These are phyloP conservation scores for Thuja plicata DNA, from an alignment of 83 land plant species.

Conservation along the genomic window DNA sequence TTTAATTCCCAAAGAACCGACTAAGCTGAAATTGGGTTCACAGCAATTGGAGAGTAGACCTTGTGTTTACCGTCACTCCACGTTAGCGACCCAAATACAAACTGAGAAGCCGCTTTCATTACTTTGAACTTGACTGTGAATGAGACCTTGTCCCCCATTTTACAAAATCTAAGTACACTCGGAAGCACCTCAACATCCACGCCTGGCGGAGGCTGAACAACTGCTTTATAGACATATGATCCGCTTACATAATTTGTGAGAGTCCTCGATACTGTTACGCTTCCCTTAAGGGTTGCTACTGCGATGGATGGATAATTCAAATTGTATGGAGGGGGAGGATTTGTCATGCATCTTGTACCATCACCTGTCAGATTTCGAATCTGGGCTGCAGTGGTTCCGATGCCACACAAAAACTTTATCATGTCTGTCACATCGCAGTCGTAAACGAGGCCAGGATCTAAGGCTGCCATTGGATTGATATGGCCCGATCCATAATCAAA, in stretches of 20 bases:
- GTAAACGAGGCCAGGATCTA: constrained; percentile 52
- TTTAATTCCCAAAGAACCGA: too few species aligned
- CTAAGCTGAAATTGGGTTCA: constrained; percentile 7
- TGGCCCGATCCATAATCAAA: constrained; percentile 58
- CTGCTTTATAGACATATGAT: constrained; percentile 17
- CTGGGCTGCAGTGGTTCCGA: constrained; percentile 26
- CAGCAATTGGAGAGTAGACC: constrained; percentile 44
- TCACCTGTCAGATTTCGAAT: constrained; percentile 30
- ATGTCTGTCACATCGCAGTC: constrained; percentile 26
- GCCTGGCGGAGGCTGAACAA: constrained; percentile 31
- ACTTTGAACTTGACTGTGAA: constrained; percentile 33
- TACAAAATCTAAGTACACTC: constrained; percentile 21
- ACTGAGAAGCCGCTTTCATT: constrained; percentile 21
- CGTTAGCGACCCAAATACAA: constrained; percentile 44
- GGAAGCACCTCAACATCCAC: constrained; percentile 36
- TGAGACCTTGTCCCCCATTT: constrained; percentile 28
- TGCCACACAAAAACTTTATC: constrained; percentile 40
- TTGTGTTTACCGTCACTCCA: constrained; percentile 44
- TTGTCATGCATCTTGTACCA: constrained; percentile 15
- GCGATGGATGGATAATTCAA: constrained; percentile 58
- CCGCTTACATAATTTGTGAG: constrained; percentile 35
- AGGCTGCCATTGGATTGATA: constrained; percentile 35
- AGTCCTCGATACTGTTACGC: constrained; percentile 30
- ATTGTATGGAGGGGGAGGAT: constrained; percentile 18
- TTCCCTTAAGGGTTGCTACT: constrained; percentile 37